Evolutionary conservation across 768 basidiomycete genomes (phyloP).

Genomic region (Amanita pallidorosea): DNA sequence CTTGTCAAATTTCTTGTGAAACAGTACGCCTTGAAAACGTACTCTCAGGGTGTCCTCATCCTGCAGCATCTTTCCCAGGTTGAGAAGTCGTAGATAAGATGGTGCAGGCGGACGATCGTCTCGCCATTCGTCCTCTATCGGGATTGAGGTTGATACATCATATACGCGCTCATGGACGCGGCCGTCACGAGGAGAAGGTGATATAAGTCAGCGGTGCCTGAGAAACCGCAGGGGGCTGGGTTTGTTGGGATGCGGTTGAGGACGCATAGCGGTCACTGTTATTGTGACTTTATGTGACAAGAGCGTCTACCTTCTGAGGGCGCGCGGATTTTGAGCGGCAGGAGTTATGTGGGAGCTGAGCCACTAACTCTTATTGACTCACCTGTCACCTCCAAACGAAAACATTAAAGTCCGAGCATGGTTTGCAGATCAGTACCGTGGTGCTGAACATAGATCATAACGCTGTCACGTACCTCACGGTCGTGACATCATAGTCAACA

Average conservation of each 20-base stretch:
- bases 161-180: constrained; percentile 17
- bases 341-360: no score
- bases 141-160: background rate
- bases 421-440: no score
- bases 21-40: constrained; percentile 14
- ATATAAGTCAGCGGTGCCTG: constrained; percentile 54
- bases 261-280: no score
- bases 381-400: no score
- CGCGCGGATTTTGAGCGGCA: no score
- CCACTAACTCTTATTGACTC: no score
- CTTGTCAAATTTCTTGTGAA: background rate
- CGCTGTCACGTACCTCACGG: no score
- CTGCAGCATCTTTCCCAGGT: constrained; percentile 73
- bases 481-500: no score
- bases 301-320: no score
- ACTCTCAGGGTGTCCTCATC: constrained; percentile 73
- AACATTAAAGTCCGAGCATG: no score
- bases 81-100: constrained; percentile 62
- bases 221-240: constrained; percentile 18
- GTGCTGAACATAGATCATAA: no score
- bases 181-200: constrained; percentile 70
- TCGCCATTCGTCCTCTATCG: constrained; percentile 51
- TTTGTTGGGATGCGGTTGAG: background rate
- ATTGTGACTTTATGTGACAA: no score
- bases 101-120: constrained; percentile 72